A percentile compares a stretch with the other conserved stretches of the same genome.
Evolutionary conservation across 768 basidiomycete genomes (phyloP).

Genomic region (Auriscalpium microsporum): DNA sequence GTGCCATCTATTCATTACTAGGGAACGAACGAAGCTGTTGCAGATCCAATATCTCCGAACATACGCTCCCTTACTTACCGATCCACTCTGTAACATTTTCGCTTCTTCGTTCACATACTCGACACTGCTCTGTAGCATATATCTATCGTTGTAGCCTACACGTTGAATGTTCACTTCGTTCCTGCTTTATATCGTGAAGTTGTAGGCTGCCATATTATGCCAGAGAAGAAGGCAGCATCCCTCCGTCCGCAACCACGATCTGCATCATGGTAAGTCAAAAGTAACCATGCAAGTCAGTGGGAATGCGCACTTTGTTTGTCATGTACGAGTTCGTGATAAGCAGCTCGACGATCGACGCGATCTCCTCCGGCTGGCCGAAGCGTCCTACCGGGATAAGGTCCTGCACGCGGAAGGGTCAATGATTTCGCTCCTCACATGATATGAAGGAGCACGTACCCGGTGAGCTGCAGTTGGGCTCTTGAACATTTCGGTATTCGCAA

Average conservation of each 20-base stretch:
- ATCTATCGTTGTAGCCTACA: too few species aligned
- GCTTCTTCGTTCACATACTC: too few species aligned
- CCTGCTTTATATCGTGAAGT: too few species aligned
- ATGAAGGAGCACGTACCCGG: conserved; percentile 18
- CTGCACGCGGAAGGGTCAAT: conserved; percentile 17
- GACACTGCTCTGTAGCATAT: too few species aligned
- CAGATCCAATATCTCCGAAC: too few species aligned
- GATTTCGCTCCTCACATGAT: background rate
- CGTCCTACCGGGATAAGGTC: conserved; percentile 42
- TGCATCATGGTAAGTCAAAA: background rate
- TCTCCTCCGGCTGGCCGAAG: conserved; percentile 41
- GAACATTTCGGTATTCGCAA: conserved; percentile 45
- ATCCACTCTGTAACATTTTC: too few species aligned
- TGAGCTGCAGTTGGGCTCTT: conserved; percentile 28
- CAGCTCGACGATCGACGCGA: conserved; percentile 43
- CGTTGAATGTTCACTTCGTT: too few species aligned
- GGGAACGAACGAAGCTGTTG: too few species aligned
- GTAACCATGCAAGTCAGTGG: background rate
- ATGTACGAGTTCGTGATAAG: conserved; percentile 44
- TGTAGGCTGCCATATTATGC: background rate
- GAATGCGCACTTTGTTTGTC: conserved; percentile 42
- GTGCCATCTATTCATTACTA: too few species aligned
- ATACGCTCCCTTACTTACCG: too few species aligned
- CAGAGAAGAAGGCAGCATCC: conserved; percentile 11
- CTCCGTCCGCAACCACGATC: conserved; percentile 14